Conservation (phyloP, 2,329 filamentous ascomycete species). For the Zopfia rhizophila region DNA sequence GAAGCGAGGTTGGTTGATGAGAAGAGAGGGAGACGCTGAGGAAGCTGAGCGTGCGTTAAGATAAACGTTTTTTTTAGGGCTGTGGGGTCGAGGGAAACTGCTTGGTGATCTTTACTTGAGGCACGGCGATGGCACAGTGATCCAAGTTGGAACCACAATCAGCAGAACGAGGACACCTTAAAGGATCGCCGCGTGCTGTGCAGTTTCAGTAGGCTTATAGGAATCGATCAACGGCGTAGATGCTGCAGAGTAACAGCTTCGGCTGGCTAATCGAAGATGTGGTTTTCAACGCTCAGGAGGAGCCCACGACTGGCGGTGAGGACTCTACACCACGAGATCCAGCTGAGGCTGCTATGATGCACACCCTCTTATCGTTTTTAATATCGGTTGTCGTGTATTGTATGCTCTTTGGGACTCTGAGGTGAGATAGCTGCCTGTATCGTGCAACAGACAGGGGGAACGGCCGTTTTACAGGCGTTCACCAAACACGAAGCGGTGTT, state of each 20-base stretch:
- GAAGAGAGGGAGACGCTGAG: conserved; percentile 3
- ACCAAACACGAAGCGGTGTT: not conserved
- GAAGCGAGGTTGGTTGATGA: too few relatives aligned
- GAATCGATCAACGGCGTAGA: conserved; percentile 16
- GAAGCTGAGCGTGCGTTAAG: conserved; percentile 5
- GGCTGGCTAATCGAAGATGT: conserved; percentile 16
- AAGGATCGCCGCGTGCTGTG: conserved; percentile 22
- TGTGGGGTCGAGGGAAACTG: conserved; percentile 6
- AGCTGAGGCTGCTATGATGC: conserved; percentile 11
- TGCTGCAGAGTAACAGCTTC: conserved; percentile 18
- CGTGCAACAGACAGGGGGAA: conserved; percentile 14
- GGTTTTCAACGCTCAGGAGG: conserved; percentile 5
- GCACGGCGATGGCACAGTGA: conserved; percentile 12
- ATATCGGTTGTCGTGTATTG: conserved; percentile 7
- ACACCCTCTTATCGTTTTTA: conserved; percentile 15
- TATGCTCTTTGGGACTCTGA: conserved; percentile 15
- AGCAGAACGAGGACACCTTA: conserved; percentile 4
- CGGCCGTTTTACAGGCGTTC: not conserved
- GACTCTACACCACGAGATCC: conserved; percentile 20
- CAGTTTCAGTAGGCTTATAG: conserved; percentile 22
- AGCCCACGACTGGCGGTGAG: conserved; percentile 20
- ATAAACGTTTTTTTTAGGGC: conserved; percentile 3
- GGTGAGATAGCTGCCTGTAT: conserved; percentile 19
- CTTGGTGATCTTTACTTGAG: conserved; percentile 19
- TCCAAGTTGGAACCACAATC: conserved; percentile 12